A percentile compares a stretch with the other conserved stretches of the same genome.
These are phyloP conservation scores for Asterochloris erici DNA, from an alignment of 139 green algal genomes.

Conservation along the genomic window DNA sequence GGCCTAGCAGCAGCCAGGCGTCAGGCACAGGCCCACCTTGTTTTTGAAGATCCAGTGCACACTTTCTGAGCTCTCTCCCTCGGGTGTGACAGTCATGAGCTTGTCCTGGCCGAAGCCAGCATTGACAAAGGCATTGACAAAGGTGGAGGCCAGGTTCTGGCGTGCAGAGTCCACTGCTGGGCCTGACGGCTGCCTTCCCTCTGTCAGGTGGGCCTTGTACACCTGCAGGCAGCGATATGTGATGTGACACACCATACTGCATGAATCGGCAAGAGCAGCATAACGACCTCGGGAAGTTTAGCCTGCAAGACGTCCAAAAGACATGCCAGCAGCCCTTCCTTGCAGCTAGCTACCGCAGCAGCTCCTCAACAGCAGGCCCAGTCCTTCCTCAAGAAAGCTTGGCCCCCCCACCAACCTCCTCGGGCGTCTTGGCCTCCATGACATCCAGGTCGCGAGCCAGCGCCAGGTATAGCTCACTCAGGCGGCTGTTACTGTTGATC, in stretches of 20 bases:
- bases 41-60: constrained; percentile 99
- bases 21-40: constrained; percentile 71
- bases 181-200: constrained; percentile 62
- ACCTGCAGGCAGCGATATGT: constrained; percentile 56
- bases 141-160: constrained; percentile 92
- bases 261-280: not conserved
- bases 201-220: constrained; percentile 95
- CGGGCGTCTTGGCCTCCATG: constrained; percentile 68
- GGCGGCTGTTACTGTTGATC: constrained; percentile 65
- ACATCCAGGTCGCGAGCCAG: constrained; percentile 97
- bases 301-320: no score
- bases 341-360: no score
- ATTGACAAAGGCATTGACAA: constrained; percentile 99
- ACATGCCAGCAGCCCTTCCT: no score
- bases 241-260: constrained; percentile 23
- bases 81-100: constrained; percentile 58
- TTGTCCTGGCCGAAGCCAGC: constrained; percentile 95
- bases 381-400: no score
- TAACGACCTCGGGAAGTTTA: no score
- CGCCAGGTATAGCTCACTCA: constrained; percentile 86
- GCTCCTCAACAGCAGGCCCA: no score
- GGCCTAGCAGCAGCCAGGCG: constrained; percentile 47
- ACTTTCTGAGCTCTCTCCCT: constrained; percentile 8
- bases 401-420: constrained; percentile 11
- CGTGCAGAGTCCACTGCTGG: constrained; percentile 83